Percentiles rank a stretch among this genome's conserved stretches.
These are phyloP conservation scores for Tephrocybe sp. DNA, from an alignment of 768 basidiomycete genomes.

Conservation along the genomic window DNA sequence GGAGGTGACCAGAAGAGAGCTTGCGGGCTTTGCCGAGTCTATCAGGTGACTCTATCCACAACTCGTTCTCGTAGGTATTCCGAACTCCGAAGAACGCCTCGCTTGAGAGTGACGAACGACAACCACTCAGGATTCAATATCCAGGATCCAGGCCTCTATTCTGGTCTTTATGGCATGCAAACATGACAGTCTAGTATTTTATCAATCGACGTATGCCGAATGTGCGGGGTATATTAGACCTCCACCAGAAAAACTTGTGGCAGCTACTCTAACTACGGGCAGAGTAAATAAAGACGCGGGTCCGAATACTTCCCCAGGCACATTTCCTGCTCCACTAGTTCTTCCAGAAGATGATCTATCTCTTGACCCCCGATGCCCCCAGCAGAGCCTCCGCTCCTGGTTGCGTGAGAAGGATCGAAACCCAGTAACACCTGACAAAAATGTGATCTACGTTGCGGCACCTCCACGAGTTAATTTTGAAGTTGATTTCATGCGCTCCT, in stretches of 20 bases:
- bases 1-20: too few species aligned
- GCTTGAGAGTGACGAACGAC: too few species aligned
- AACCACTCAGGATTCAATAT: too few species aligned
- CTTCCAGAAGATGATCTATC: conserved; percentile 34
- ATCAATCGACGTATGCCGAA: neutral
- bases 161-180: conserved; percentile 1
- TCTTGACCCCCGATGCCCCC: conserved; percentile 32
- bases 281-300: neutral
- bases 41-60: too few species aligned
- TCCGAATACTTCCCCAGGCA: neutral
- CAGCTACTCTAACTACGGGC: conserved; percentile 7
- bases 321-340: conserved; percentile 32
- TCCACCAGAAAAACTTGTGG: conserved; percentile 1
- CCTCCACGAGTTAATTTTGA: conserved; percentile 26
- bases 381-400: conserved; percentile 33
- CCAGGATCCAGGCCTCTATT: too few species aligned
- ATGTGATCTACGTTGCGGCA: conserved; percentile 30
- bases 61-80: too few species aligned
- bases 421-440: conserved; percentile 24
- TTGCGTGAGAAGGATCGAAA: conserved; percentile 30
- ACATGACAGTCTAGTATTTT: conserved; percentile 4
- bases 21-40: too few species aligned
- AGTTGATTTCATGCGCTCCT: conserved; percentile 22
- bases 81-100: too few species aligned
- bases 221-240: neutral